Percentiles rank a stretch among this genome's conserved stretches.
These are phyloP conservation scores for Stagonosporopsis rhizophila DNA, from an alignment of 2,329 filamentous ascomycete species.

Conservation along the genomic window DNA sequence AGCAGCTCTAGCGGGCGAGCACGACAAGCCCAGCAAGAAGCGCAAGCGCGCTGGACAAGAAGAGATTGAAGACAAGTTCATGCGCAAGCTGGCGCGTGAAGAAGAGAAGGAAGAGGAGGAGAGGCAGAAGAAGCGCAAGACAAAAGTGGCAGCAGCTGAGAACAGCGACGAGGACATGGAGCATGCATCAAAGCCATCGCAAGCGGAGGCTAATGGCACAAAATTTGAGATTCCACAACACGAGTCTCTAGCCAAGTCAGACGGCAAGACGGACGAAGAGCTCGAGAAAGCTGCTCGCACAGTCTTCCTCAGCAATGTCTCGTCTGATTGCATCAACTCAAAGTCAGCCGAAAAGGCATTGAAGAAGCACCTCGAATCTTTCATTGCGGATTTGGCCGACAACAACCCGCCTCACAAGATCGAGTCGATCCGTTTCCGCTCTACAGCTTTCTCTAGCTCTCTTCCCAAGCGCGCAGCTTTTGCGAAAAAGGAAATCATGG, in stretches of 20 bases:
- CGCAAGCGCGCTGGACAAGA: conserved; percentile 65
- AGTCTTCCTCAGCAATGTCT: conserved; percentile 92
- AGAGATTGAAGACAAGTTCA: conserved; percentile 73
- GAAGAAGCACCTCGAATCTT: conserved; percentile 77
- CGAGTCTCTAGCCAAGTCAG: conserved; percentile 56
- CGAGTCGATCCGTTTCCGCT: conserved; percentile 92
- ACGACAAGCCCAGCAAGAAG: conserved; percentile 45
- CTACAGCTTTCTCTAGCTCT: conserved; percentile 80
- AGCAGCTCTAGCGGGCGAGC: conserved; percentile 36
- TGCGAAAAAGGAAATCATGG: conserved; percentile 89
- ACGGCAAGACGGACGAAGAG: conserved; percentile 59
- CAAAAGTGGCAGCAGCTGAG: conserved; percentile 29
- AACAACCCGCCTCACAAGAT: conserved; percentile 70
- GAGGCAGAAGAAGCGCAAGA: conserved; percentile 47
- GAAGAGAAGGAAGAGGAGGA: conserved; percentile 52
- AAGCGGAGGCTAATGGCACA: conserved; percentile 54
- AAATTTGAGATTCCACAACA: conserved; percentile 60
- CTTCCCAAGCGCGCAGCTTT: conserved; percentile 95
- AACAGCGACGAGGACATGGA: conserved; percentile 36
- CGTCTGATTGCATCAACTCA: conserved; percentile 79
- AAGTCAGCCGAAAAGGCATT: conserved; percentile 82
- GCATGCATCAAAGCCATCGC: conserved; percentile 15
- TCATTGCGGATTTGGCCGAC: conserved; percentile 63
- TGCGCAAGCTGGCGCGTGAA: conserved; percentile 66
- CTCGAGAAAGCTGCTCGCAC: conserved; percentile 88